These are phyloP conservation scores for Hebeloma cylindrosporum DNA, from an alignment of 768 basidiomycete species.

Conservation along the genomic window DNA sequence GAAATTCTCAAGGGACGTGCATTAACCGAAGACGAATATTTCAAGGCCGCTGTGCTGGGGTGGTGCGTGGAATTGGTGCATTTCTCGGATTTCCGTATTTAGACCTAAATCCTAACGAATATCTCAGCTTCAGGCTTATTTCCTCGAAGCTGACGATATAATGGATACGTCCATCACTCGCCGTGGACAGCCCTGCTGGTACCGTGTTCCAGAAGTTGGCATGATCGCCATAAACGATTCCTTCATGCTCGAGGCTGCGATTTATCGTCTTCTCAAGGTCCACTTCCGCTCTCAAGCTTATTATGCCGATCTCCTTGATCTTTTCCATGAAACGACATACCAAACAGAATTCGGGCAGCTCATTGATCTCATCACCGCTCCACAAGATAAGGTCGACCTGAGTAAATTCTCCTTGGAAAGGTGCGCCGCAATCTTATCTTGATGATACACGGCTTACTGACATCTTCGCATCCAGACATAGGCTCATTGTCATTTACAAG, in stretches of 20 bases:
- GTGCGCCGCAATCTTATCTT: constrained; percentile 44
- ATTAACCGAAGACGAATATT: constrained; percentile 82
- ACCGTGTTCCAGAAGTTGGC: constrained; percentile 61
- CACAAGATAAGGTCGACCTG: constrained; percentile 86
- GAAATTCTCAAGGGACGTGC: constrained; percentile 77
- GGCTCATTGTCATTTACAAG: constrained; percentile 94
- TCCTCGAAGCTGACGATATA: constrained; percentile 96
- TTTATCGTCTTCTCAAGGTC: constrained; percentile 86
- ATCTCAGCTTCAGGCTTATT: constrained; percentile 89
- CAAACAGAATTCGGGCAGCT: constrained; percentile 97
- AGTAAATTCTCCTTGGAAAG: constrained; percentile 84
- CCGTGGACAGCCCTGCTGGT: constrained; percentile 95
- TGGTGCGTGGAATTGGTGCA: constrained; percentile 95
- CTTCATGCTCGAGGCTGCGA: constrained; percentile 94
- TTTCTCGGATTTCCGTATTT: too few species aligned
- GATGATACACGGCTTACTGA: too few species aligned
- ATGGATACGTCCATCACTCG: constrained; percentile 96
- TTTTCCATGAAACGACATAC: constrained; percentile 88
- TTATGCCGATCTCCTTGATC: constrained; percentile 87
- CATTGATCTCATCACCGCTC: constrained; percentile 93
- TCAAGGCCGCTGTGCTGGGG: constrained; percentile 83
- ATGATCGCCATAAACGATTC: constrained; percentile 94
- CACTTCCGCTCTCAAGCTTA: constrained; percentile 80
- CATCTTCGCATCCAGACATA: constrained; percentile 63
- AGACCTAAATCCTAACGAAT: not conserved